These are phyloP conservation scores for Penicillium decumbens DNA, from an alignment of 2,329 filamentous ascomycete species.

Conservation along the genomic window DNA sequence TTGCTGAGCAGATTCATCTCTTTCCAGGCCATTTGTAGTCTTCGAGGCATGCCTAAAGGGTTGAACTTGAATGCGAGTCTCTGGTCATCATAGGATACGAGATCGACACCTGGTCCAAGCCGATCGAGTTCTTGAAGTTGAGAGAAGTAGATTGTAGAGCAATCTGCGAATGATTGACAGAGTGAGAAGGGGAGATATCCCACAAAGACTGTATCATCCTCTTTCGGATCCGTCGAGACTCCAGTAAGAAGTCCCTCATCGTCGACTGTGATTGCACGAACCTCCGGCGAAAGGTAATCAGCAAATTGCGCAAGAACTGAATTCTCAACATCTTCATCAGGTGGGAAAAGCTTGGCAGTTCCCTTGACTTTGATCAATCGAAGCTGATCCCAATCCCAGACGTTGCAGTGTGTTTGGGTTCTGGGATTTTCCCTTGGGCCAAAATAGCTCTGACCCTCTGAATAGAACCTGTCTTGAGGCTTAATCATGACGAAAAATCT, in stretches of 20 bases:
- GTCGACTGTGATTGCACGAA: slow-evolving; percentile 18
- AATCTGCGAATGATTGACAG: slow-evolving; percentile 9
- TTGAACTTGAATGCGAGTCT: slow-evolving; percentile 24
- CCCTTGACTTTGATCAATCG: slow-evolving; percentile 23
- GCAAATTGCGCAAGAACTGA: slow-evolving; percentile 15
- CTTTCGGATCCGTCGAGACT: slow-evolving; percentile 19
- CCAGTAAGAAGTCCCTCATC: slow-evolving; percentile 18
- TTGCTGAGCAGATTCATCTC: slow-evolving; percentile 25
- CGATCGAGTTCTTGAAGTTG: slow-evolving; percentile 18
- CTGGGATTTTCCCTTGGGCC: slow-evolving; percentile 12
- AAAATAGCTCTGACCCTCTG: slow-evolving; percentile 18
- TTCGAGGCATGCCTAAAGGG: slow-evolving; percentile 7
- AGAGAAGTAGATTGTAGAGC: slow-evolving; percentile 13
- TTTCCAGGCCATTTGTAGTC: slow-evolving; percentile 23
- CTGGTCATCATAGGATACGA: slow-evolving; percentile 13
- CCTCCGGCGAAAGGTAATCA: slow-evolving; percentile 18
- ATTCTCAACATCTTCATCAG: slow-evolving; percentile 16
- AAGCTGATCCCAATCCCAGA: slow-evolving; percentile 24
- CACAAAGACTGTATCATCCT: slow-evolving; percentile 16
- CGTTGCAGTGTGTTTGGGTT: slow-evolving; percentile 19
- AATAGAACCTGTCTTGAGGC: slow-evolving; percentile 11
- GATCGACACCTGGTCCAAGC: slow-evolving; percentile 16
- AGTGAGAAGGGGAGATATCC: slow-evolving; percentile 17
- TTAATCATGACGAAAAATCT: background rate
- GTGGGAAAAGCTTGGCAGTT: slow-evolving; percentile 20